Percentiles rank a stretch among this genome's conserved stretches.
phyloP scores from a whole-genome alignment of 768 basidiomycete species.

The Boletus rufocinnamomeus region DNA sequence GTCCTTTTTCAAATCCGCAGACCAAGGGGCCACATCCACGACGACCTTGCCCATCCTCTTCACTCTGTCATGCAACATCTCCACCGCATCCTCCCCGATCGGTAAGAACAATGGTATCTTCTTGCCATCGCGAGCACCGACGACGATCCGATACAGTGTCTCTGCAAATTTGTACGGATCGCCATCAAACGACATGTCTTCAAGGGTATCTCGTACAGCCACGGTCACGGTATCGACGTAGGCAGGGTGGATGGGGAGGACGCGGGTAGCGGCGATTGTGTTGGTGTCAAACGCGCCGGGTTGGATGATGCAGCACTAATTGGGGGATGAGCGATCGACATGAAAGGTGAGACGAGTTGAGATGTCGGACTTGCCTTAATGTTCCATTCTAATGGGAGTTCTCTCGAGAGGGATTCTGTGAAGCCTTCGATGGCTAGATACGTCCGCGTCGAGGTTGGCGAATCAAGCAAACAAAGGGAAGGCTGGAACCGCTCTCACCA shows the following conservation, averaged over 20 bases:
- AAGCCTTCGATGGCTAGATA: slow-evolving; percentile 15
- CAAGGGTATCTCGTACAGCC: slow-evolving; percentile 1
- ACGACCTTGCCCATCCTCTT: background rate
- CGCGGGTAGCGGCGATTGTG: background rate
- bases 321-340: background rate
- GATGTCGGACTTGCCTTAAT: slow-evolving; percentile 14
- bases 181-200: background rate
- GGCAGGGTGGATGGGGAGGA: slow-evolving; percentile 12
- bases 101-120: slow-evolving; percentile 11
- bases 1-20: slow-evolving; percentile 10
- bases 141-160: slow-evolving; percentile 1
- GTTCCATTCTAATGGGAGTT: slow-evolving; percentile 20
- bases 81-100: slow-evolving; percentile 14
- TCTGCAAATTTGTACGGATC: slow-evolving; percentile 21
- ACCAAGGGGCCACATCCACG: slow-evolving; percentile 6
- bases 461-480: background rate
- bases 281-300: slow-evolving; percentile 22
- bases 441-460: background rate
- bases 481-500: background rate
- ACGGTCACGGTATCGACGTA: slow-evolving; percentile 8
- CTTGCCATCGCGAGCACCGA: background rate
- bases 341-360: no score
- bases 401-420: slow-evolving; percentile 10
- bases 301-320: slow-evolving; percentile 20
- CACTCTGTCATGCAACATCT: background rate